A percentile compares a stretch with the other conserved stretches of the same genome.
These are phyloP conservation scores for Jimgerdemannia lactiflua DNA, from an alignment of 192 early-diverging fungal species.

Conservation along the genomic window DNA sequence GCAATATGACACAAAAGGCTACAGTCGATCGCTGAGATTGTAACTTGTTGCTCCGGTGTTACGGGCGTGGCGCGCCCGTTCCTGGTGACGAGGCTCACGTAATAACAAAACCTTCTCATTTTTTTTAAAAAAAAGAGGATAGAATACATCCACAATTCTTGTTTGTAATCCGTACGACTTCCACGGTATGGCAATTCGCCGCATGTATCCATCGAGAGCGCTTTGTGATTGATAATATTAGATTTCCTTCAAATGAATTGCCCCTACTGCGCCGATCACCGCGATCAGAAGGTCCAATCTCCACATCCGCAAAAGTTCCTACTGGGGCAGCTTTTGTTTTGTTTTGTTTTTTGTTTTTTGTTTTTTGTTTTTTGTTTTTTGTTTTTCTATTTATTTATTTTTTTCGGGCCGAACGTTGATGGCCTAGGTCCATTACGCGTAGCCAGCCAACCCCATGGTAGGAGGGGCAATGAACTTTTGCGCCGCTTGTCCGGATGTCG, in stretches of 20 bases:
- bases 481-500: no score
- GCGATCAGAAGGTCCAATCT: not conserved
- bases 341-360: not conserved
- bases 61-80: no score
- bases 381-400: not conserved
- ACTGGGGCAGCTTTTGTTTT: not conserved
- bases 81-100: no score
- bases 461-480: no score
- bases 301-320: not conserved
- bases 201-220: no score
- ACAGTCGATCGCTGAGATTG: no score
- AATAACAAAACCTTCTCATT: no score
- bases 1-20: no score
- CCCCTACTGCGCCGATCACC: not conserved
- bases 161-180: not conserved
- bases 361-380: not conserved
- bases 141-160: not conserved
- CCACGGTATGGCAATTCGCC: not conserved
- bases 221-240: not conserved
- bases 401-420: no score
- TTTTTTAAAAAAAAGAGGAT: not conserved
- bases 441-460: no score
- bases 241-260: not conserved
- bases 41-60: no score
- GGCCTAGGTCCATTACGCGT: no score